phyloP scores from a whole-genome alignment of 2,329 filamentous ascomycete genomes.

The Claviceps quebecensis region DNA sequence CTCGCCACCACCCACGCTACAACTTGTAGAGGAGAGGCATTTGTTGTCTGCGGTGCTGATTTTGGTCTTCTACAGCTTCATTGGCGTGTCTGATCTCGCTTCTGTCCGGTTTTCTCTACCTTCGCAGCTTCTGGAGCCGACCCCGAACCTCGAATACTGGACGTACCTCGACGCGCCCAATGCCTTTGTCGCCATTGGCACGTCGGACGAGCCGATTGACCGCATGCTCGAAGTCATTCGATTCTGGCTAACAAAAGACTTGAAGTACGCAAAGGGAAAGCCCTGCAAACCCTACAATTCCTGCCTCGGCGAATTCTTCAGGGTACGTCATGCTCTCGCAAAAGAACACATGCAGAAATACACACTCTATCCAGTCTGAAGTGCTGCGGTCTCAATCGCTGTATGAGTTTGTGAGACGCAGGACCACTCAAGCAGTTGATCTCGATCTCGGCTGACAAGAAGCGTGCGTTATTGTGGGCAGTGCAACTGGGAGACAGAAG shows the following conservation, averaged over 20 bases:
- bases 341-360: not conserved
- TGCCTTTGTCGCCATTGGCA: constrained; percentile 70
- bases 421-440: not conserved
- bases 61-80: constrained; percentile 48
- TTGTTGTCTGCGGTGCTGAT: not conserved
- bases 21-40: not conserved
- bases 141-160: constrained; percentile 97
- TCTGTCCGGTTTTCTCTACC: constrained; percentile 92
- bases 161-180: constrained; percentile 93
- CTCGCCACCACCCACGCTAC: no score
- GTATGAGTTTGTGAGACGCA: not conserved
- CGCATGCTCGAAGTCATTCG: constrained; percentile 89
- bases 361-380: no score
- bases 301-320: constrained; percentile 91
- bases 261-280: constrained; percentile 98
- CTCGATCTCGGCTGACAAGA: constrained; percentile 1
- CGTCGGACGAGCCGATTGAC: constrained; percentile 79
- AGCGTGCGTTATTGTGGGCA: constrained; percentile 21
- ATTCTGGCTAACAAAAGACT: constrained; percentile 98
- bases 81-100: constrained; percentile 90
- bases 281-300: constrained; percentile 99
- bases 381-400: constrained; percentile 7
- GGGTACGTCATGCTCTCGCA: constrained; percentile 38
- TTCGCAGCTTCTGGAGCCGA: constrained; percentile 88
- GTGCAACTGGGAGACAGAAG: constrained; percentile 92